Percentiles rank a stretch among this genome's conserved stretches.
Conservation (phyloP, 1,284 basidiomycete species). For the Exobasidium cylindrosporum region DNA sequence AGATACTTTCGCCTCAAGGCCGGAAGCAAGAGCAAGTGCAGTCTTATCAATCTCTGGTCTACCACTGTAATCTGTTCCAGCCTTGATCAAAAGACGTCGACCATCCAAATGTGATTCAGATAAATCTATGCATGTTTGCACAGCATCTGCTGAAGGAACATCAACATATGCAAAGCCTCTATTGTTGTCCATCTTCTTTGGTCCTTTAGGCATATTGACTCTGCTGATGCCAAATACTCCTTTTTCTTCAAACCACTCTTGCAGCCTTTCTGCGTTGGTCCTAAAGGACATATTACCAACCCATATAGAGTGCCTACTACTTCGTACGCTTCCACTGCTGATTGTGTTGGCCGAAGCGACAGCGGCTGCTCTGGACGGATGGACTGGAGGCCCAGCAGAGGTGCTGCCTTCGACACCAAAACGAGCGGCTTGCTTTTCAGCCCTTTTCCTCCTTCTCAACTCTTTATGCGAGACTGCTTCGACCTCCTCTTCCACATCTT, state of each 20-base stretch:
- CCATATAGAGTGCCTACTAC: conserved; percentile 65
- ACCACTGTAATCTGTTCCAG: conserved; percentile 62
- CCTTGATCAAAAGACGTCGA: conserved; percentile 85
- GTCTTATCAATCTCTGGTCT: conserved; percentile 49
- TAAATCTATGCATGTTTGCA: conserved; percentile 70
- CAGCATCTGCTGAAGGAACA: conserved; percentile 74
- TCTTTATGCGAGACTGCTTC: conserved; percentile 49
- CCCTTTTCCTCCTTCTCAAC: conserved; percentile 36
- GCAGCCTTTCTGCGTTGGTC: conserved; percentile 34
- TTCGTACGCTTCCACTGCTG: conserved; percentile 10
- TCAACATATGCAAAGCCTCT: conserved; percentile 87
- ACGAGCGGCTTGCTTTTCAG: conserved; percentile 25
- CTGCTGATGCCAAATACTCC: conserved; percentile 57
- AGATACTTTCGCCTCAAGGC: neutral
- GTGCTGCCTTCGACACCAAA: neutral
- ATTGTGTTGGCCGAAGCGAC: neutral
- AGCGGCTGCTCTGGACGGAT: conserved; percentile 3
- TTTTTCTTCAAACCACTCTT: conserved; percentile 39
- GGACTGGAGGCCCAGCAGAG: neutral
- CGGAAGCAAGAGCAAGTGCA: conserved; percentile 23
- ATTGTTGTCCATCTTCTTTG: conserved; percentile 58
- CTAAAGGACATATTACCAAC: conserved; percentile 51
- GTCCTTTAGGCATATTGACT: conserved; percentile 61
- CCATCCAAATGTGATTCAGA: conserved; percentile 82
- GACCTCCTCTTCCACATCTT: conserved; percentile 56